phyloP scores from a whole-genome alignment of 2,329 filamentous ascomycete species.

The Apiospora saccharicola region DNA sequence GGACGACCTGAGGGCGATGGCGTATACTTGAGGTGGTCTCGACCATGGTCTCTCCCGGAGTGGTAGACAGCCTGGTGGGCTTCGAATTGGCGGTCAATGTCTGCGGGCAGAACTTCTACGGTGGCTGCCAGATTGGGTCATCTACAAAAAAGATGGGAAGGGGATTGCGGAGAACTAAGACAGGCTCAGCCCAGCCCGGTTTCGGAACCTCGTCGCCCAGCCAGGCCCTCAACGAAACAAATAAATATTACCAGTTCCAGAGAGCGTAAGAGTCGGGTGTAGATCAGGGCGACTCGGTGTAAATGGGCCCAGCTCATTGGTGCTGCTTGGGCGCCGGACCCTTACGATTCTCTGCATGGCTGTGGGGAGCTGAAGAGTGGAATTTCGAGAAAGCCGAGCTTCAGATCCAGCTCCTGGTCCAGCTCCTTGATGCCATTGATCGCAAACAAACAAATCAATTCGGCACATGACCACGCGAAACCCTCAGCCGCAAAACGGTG shows the following conservation, averaged over 20 bases:
- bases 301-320: not conserved
- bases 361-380: not conserved
- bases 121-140: not conserved
- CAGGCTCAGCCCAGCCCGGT: not conserved
- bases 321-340: not conserved
- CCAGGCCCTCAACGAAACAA: not conserved
- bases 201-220: not conserved
- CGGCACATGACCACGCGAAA: not conserved
- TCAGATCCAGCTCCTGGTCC: not conserved
- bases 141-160: not conserved
- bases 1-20: not conserved
- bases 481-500: not conserved
- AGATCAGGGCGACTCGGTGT: no score
- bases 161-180: not conserved
- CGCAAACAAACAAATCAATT: conserved; percentile 18
- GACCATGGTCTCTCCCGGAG: not conserved
- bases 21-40: not conserved
- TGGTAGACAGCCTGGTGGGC: not conserved
- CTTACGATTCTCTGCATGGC: not conserved
- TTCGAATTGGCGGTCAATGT: not conserved
- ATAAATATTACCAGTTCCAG: not conserved
- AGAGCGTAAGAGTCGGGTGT: not conserved
- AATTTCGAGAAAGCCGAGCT: not conserved
- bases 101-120: not conserved
- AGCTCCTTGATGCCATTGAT: not conserved